These are phyloP conservation scores for Globisporangium abappressorium DNA, from an alignment of 352 stramenopile genomes.

Conservation along the genomic window DNA sequence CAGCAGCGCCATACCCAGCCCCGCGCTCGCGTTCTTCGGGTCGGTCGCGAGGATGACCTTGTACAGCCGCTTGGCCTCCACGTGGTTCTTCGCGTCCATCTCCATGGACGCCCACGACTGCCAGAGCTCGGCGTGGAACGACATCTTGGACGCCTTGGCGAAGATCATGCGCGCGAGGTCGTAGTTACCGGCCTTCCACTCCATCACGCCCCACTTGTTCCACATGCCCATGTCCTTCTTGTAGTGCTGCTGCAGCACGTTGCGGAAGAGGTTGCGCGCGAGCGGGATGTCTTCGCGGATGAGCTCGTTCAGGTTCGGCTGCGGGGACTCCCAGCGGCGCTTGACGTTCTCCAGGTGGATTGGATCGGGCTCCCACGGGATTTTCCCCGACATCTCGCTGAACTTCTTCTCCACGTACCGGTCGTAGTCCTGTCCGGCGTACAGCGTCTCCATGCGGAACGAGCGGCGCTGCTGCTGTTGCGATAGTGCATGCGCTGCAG, in stretches of 20 bases:
- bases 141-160: slow-evolving; percentile 67
- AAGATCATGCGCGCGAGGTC: slow-evolving; percentile 86
- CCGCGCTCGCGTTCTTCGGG: slow-evolving; percentile 57
- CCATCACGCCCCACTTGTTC: slow-evolving; percentile 90
- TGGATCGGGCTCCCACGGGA: slow-evolving; percentile 70
- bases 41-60: slow-evolving; percentile 82
- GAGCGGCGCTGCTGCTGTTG: slow-evolving; percentile 1
- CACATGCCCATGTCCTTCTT: slow-evolving; percentile 87
- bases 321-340: slow-evolving; percentile 46
- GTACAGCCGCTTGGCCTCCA: slow-evolving; percentile 76
- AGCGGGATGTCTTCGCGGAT: slow-evolving; percentile 75
- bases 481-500: not conserved
- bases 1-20: slow-evolving; percentile 69
- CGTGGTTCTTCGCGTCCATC: slow-evolving; percentile 67
- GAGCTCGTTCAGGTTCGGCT: slow-evolving; percentile 76
- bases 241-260: slow-evolving; percentile 78
- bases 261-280: slow-evolving; percentile 74
- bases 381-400: slow-evolving; percentile 69
- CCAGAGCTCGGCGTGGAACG: slow-evolving; percentile 72
- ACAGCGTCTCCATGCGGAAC: slow-evolving; percentile 53
- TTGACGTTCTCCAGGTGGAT: slow-evolving; percentile 57
- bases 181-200: slow-evolving; percentile 85
- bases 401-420: slow-evolving; percentile 78
- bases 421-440: slow-evolving; percentile 63
- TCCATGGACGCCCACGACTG: slow-evolving; percentile 88